Evolutionary conservation across 345 rosid species (phyloP), one percentile per base, ranked within the genome.

Genomic region (Eucalyptus albens): DNA sequence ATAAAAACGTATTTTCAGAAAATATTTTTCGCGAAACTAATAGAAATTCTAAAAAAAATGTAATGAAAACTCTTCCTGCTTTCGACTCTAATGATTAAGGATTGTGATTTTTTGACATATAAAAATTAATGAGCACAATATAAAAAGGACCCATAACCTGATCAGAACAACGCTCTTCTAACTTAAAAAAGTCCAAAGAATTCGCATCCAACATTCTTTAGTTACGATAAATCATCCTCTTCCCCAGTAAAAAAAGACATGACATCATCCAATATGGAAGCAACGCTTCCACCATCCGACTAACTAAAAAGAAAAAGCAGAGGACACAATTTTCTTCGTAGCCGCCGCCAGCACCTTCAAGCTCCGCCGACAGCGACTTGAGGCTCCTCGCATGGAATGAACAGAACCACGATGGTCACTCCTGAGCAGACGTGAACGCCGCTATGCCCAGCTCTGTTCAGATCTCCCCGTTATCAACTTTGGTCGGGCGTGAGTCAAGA

Each of bases 21-120:
- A 19, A 19, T 53, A 53, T 19, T 53, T 53, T 53, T 19, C 2
- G 10, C 5, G 0, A 53, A 53, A 53, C 2, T 0, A 60, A 60
- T 2, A 0, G 1, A 60, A 0, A 2, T 0, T 27, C 29, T 26
- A 11, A 11, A 60, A 5, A 27, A 27, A 27, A 11, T 1, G 11
- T 60, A 60, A 60, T 60, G 31, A 12, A 60, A 27, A 27, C n/a
- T 12, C 67, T 60, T 60, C 2, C 0, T 27, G 8, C 31, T 27
- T 27, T 60, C 10, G 0, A 60, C 15, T 60, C n/a, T 60, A 29
- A 65, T 65, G 37, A 65, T 65, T 65, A 15, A 65, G 37, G 37
- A n/a, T n/a, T 65, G 72, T 0, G 37, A 17, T 10, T 2, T 33
- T 33, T 72, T 33, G 26, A 72, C 2, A 19, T 17, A 72, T 19